Conservation (phyloP, 2,329 filamentous ascomycete genomes). For the Clarireedia hainanense region DNA sequence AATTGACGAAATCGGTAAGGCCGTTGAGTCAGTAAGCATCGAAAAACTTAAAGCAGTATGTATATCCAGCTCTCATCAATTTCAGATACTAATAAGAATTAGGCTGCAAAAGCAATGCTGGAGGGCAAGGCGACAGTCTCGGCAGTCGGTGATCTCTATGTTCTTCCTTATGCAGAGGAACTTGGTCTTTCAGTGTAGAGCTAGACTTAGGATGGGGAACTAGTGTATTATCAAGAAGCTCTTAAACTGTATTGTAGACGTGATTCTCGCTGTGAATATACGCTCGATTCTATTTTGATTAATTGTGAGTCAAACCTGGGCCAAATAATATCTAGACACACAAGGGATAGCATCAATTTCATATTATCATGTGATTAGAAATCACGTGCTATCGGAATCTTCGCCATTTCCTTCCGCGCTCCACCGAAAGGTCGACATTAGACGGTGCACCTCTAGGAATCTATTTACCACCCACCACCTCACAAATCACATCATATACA, state of each 20-base stretch:
- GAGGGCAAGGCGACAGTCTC: slow-evolving; percentile 85
- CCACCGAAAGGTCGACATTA: slow-evolving; percentile 13
- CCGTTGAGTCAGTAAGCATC: slow-evolving; percentile 71
- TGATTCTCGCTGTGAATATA: slow-evolving; percentile 20
- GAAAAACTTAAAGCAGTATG: slow-evolving; percentile 81
- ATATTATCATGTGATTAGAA: background rate
- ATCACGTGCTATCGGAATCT: slow-evolving; percentile 5
- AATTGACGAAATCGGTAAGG: slow-evolving; percentile 70
- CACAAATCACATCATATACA: slow-evolving; percentile 23
- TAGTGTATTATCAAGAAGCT: slow-evolving; percentile 30
- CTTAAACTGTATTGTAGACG: slow-evolving; percentile 30
- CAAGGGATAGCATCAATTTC: background rate
- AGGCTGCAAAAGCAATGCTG: slow-evolving; percentile 84
- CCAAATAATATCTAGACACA: no score
- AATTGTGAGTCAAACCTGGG: background rate
- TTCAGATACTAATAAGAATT: slow-evolving; percentile 27
- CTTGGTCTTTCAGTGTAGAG: slow-evolving; percentile 88
- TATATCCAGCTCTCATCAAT: slow-evolving; percentile 17
- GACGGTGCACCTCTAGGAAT: slow-evolving; percentile 14
- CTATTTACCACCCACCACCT: slow-evolving; percentile 10
- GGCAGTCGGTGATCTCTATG: slow-evolving; percentile 83
- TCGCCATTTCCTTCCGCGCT: slow-evolving; percentile 4
- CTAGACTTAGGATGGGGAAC: slow-evolving; percentile 12
- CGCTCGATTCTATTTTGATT: slow-evolving; percentile 14
- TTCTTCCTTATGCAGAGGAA: slow-evolving; percentile 88